phyloP scores from a whole-genome alignment of 2,329 filamentous ascomycete species.

The Periconia sp. region DNA sequence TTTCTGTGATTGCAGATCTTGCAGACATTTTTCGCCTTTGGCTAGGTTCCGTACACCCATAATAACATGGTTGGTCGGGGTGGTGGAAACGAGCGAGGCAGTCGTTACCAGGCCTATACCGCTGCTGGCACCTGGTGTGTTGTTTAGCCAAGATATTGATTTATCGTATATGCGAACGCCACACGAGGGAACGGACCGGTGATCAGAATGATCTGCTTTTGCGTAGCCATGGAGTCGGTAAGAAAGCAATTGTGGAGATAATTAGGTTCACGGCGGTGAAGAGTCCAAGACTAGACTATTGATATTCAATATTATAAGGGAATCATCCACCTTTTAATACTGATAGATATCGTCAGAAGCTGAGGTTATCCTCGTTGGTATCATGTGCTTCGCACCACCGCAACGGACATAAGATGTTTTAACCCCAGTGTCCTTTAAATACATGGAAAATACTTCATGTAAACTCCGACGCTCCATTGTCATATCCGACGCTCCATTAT shows the following conservation, averaged over 20 bases:
- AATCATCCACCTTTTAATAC: too few relatives aligned
- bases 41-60: constrained; percentile 34
- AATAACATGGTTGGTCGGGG: constrained; percentile 39
- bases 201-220: constrained; percentile 31
- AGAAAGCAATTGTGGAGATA: not conserved
- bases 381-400: too few relatives aligned
- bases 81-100: constrained; percentile 26
- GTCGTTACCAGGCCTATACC: constrained; percentile 41
- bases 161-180: not conserved
- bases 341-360: too few relatives aligned
- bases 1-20: constrained; percentile 24
- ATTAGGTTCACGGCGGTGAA: not conserved
- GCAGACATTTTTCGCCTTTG: constrained; percentile 35
- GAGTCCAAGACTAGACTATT: not conserved
- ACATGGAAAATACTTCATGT: too few relatives aligned
- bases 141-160: constrained; percentile 4
- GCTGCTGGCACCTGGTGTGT: constrained; percentile 31
- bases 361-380: too few relatives aligned
- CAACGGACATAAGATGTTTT: too few relatives aligned
- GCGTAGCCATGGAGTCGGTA: constrained; percentile 5
- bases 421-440: too few relatives aligned
- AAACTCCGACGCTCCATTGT: too few relatives aligned
- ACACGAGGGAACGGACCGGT: constrained; percentile 18
- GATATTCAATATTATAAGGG: too few relatives aligned
- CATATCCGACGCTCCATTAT: too few relatives aligned